Base-by-base conservation (phyloP, 2,329 filamentous ascomycete genomes). In the Mycosphaerelloides madeirae region DNA sequence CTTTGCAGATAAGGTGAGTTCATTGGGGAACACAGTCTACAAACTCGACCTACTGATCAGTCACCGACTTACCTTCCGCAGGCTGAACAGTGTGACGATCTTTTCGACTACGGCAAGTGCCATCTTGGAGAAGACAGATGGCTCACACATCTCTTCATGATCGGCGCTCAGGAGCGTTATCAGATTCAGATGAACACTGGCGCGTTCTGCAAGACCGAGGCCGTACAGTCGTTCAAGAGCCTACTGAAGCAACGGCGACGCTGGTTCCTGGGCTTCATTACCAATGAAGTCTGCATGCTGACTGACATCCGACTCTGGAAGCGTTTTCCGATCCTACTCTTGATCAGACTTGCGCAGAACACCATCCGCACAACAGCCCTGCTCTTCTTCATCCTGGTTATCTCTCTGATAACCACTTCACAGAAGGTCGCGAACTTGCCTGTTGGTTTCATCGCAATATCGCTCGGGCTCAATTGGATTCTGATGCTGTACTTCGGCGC, bases 111-210 rank as follows among this genome's bases (percentile, higher is more conserved):
- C 63, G 89, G 87, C 44, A 97, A 97, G 70, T 90, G 87, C 59
- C 90, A 97, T 69, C 70, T 97, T 12, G 93, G 93, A 31, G 93
- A 97, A 67, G 93, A 98, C 68, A 79, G 91, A 52, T 97, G 91
- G 90, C 77, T 97, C 44, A 98, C 91, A 1, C 93, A 98, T 72
- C 77, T 98, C 46, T 96, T 98, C 75, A 98, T 98, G 93, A 93
- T 97, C 60, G 90, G 89, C 18, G 90, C 91, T 34, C 87, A 89
- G 70, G 82, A 94, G 65, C 79, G 87, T 31, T 94, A 95, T 66
- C 93, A 97, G 68, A 96, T 97, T 50, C 88, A 95, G 68, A 91
- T 97, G 83, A 96, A 93, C 67, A 95, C 90, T 1, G 91, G 88
- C 43, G 93, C 91, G 6, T 97, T 97, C 65, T 97, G 93, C 78